These are phyloP conservation scores for Cyberlindnera mrakii DNA, from an alignment of 805 yeast genomes.

Conservation along the genomic window DNA sequence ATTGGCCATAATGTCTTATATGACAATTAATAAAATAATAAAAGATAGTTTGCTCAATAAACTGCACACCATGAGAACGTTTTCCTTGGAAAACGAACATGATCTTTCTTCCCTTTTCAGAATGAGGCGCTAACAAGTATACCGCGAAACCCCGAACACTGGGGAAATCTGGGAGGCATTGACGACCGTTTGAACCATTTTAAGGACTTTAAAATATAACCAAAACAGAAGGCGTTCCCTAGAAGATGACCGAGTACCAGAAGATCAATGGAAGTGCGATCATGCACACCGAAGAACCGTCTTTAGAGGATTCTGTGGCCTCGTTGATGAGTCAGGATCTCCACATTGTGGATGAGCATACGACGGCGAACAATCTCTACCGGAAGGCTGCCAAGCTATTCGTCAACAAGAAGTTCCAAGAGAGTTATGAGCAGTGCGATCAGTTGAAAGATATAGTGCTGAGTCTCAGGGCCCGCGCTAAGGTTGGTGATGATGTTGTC, in stretches of 20 bases:
- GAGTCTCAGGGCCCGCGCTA: slow-evolving; percentile 5
- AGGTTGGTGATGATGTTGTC: slow-evolving; percentile 12
- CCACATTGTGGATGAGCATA: slow-evolving; percentile 5
- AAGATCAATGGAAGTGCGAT: slow-evolving; percentile 3
- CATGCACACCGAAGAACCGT: neutral
- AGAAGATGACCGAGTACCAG: slow-evolving; percentile 10
- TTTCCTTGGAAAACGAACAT: no score
- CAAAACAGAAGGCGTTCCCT: neutral
- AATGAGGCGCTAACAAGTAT: no score
- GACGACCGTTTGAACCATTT: neutral
- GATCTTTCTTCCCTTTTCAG: no score
- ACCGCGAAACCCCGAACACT: no score
- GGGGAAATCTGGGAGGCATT: neutral
- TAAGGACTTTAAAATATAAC: neutral
- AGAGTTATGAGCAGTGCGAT: slow-evolving; percentile 8
- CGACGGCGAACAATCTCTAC: slow-evolving; percentile 10
- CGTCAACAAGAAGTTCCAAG: slow-evolving; percentile 20
- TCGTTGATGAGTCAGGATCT: slow-evolving; percentile 8
- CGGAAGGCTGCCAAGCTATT: slow-evolving; percentile 21
- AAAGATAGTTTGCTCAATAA: no score
- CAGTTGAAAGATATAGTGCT: slow-evolving; percentile 7
- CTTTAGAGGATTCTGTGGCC: slow-evolving; percentile 7
- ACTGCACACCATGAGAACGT: no score
- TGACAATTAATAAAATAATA: neutral
- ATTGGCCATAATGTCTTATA: neutral